phyloP scores from a whole-genome alignment of 73 alveolate species.

The Paramecium pentaurelia region DNA sequence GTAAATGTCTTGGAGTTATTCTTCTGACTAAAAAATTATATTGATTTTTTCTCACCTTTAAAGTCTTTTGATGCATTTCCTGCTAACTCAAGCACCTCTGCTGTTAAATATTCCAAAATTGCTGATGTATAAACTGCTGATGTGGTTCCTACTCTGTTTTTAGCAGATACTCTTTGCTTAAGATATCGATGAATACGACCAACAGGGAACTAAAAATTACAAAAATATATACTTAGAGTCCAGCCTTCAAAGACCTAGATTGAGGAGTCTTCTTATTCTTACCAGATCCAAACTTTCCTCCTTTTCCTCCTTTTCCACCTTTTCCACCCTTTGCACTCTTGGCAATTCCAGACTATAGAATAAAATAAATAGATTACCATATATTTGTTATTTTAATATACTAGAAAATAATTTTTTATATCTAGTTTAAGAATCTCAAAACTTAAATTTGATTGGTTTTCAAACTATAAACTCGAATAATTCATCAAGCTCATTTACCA shows the following conservation, averaged over 20 bases:
- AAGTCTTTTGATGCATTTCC: constrained; percentile 98
- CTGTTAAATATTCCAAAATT: constrained; percentile 97
- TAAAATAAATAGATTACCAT: background rate
- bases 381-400: constrained; percentile 1
- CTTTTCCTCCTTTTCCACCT: constrained; percentile 92
- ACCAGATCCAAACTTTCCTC: constrained; percentile 84
- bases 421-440: constrained; percentile 10
- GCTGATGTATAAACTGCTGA: constrained; percentile 99
- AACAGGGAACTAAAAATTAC: constrained; percentile 90
- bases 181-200: constrained; percentile 98
- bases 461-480: background rate
- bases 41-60: constrained; percentile 51
- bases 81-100: constrained; percentile 98
- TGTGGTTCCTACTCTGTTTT: constrained; percentile 98
- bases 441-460: constrained; percentile 52
- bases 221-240: constrained; percentile 78
- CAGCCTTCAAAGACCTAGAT: constrained; percentile 96
- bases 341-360: constrained; percentile 31
- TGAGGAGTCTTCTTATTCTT: constrained; percentile 93
- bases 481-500: background rate
- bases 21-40: constrained; percentile 74
- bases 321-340: constrained; percentile 79
- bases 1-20: constrained; percentile 96
- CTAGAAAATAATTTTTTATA: background rate
- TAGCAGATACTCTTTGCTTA: constrained; percentile 86